A percentile compares a stretch with the other conserved stretches of the same genome.
Evolutionary conservation across 1,284 basidiomycete genomes (phyloP).

Genomic region (Cerioporus squamosus): DNA sequence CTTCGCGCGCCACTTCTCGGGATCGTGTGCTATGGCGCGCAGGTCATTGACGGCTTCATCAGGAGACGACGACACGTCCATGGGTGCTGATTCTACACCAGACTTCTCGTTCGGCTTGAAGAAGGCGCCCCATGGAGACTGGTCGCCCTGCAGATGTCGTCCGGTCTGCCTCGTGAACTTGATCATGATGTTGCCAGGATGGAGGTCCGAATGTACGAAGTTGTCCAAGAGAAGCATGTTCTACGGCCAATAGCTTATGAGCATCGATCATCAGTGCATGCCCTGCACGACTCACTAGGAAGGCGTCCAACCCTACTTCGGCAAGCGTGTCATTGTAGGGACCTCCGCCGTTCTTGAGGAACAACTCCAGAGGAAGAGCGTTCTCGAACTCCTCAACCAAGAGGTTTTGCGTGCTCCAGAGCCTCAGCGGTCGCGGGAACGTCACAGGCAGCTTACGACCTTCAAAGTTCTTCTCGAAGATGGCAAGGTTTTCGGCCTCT

Average conservation of each 20-base stretch:
- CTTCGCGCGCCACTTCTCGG: slow-evolving; percentile 73
- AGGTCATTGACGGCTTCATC: slow-evolving; percentile 76
- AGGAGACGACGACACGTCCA: slow-evolving; percentile 33
- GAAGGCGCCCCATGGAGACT: slow-evolving; percentile 55
- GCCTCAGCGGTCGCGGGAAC: slow-evolving; percentile 87
- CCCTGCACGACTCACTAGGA: slow-evolving; percentile 66
- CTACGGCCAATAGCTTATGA: slow-evolving; percentile 41
- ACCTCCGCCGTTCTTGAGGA: slow-evolving; percentile 89
- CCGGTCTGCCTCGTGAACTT: slow-evolving; percentile 85
- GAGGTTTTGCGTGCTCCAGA: slow-evolving; percentile 82
- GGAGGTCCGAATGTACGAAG: slow-evolving; percentile 95
- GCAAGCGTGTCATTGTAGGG: slow-evolving; percentile 91
- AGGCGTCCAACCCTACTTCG: slow-evolving; percentile 93
- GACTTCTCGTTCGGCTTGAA: background rate
- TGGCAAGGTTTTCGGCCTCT: slow-evolving; percentile 88
- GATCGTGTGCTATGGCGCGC: slow-evolving; percentile 57
- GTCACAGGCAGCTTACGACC: slow-evolving; percentile 80
- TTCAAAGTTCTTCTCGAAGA: slow-evolving; percentile 89
- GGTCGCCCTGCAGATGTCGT: slow-evolving; percentile 54
- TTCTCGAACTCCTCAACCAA: slow-evolving; percentile 95
- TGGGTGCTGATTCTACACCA: too few species aligned
- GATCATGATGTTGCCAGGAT: slow-evolving; percentile 97
- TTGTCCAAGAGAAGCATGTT: slow-evolving; percentile 99
- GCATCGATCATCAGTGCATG: too few species aligned
- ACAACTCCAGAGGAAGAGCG: slow-evolving; percentile 89